phyloP scores from a whole-genome alignment of 805 yeast genomes.

The Metschnikowia noctiluminum region DNA sequence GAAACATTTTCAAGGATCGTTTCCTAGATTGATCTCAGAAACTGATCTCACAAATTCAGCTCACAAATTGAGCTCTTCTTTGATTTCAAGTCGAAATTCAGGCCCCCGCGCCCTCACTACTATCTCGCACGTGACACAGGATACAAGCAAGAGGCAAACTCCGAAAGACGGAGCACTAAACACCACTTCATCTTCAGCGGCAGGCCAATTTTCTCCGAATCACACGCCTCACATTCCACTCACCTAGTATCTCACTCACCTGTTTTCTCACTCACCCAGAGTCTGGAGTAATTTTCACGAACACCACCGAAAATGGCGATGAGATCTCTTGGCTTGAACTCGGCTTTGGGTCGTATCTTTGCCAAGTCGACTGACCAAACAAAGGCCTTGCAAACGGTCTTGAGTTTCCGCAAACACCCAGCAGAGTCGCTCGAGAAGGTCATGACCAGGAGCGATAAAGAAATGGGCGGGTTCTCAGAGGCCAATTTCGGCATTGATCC shows the following conservation, averaged over 20 bases:
- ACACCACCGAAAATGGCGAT: slow-evolving; percentile 30
- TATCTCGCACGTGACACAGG: slow-evolving; percentile 7
- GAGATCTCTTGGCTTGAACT: slow-evolving; percentile 38
- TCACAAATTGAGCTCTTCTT: too few species aligned
- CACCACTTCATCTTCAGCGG: too few species aligned
- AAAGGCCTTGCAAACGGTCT: slow-evolving; percentile 39
- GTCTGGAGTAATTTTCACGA: neutral
- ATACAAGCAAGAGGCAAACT: slow-evolving; percentile 1
- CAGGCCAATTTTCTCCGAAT: too few species aligned
- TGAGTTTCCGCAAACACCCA: slow-evolving; percentile 55
- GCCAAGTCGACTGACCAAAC: slow-evolving; percentile 28
- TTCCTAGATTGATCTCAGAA: too few species aligned
- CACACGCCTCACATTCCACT: neutral
- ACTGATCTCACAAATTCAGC: too few species aligned
- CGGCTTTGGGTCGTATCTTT: slow-evolving; percentile 35
- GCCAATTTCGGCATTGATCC: slow-evolving; percentile 47
- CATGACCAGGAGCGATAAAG: slow-evolving; percentile 66
- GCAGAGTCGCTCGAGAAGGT: slow-evolving; percentile 45
- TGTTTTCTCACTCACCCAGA: neutral
- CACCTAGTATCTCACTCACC: neutral
- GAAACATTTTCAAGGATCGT: too few species aligned
- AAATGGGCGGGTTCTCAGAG: slow-evolving; percentile 75
- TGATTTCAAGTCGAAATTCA: too few species aligned
- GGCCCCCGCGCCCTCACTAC: neutral
- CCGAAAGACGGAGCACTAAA: neutral